Evolutionary conservation across 768 basidiomycete species (phyloP), one percentile per base, ranked within the genome.

Genomic region (Boletellus emodensis): DNA sequence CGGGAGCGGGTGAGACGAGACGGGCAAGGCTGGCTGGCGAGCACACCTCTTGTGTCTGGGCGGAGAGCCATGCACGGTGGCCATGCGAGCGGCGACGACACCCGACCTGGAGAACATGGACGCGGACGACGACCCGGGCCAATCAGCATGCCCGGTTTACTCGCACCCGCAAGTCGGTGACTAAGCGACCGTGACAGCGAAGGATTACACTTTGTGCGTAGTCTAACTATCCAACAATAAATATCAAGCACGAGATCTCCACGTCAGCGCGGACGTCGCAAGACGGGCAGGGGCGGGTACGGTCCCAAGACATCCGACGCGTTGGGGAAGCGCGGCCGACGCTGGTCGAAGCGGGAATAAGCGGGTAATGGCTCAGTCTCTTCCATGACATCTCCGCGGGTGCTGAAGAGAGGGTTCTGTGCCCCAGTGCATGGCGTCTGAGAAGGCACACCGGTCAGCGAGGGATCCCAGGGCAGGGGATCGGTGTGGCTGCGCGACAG

Each of bases 11-110:
- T 61, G 47, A 69, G 55, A 59, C 9, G 33, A 38, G 39, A 46
- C 20, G 17, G 26, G 13, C 33, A 18, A 41, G 15, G 30, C 14
- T 1, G 41, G 43, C 42, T 39, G 12, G 44, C 39, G 32, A 40
- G 36, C 52, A 45, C 51, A 81, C 80, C 75, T 79, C 65, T 76
- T 78, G 36, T 71, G 68, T 32, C 69, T 57, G 33, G 68, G 54
- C 13, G 68, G 62, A n/a, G 69, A 54, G 49, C 68, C 71, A 44
- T 73, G 72, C 28, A 79, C 52, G 11, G 77, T 75, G 42, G 79
- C 75, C 53, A 77, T 72, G 15, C 63, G 63, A 33, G 70, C 68
- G 28, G 54, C 47, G 24, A 56, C 43, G 1, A 28, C 44, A 17
- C 53, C 60, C 8, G 55, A 52, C 46, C 64, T 61, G 57, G 20